Conservation (phyloP, 164 flowering plant species). For the Litsea cubeba region DNA sequence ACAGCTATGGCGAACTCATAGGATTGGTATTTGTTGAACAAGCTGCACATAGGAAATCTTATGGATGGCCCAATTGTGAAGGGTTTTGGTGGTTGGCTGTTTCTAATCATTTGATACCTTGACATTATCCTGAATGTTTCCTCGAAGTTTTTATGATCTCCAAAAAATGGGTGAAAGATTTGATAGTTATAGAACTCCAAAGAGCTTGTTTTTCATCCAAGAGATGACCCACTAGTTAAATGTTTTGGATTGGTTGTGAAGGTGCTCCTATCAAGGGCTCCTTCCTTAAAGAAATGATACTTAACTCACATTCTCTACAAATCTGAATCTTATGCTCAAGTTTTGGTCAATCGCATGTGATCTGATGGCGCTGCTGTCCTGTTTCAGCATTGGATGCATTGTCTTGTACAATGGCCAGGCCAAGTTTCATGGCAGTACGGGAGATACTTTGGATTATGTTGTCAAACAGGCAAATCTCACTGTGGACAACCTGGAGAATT, state of each 20-base stretch:
- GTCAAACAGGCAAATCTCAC: constrained; percentile 61
- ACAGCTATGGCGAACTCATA: too few relatives aligned
- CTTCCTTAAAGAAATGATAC: too few relatives aligned
- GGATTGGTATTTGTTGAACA: neutral
- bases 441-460: constrained; percentile 53
- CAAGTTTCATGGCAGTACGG: constrained; percentile 54
- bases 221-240: neutral
- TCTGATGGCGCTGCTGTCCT: neutral
- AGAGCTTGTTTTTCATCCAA: too few relatives aligned
- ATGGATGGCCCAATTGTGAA: neutral
- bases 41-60: neutral
- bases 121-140: neutral
- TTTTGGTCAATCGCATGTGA: neutral
- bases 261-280: too few relatives aligned
- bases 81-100: too few relatives aligned
- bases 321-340: neutral
- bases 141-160: too few relatives aligned
- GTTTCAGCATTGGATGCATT: constrained; percentile 66
- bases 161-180: neutral
- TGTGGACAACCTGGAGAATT: constrained; percentile 53
- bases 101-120: too few relatives aligned
- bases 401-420: constrained; percentile 76
- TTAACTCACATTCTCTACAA: too few relatives aligned
- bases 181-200: neutral
- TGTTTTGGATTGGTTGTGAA: neutral